Evolutionary conservation across 441 rosid genomes (phyloP).

Genomic region (Arabidopsis lyrata): DNA sequence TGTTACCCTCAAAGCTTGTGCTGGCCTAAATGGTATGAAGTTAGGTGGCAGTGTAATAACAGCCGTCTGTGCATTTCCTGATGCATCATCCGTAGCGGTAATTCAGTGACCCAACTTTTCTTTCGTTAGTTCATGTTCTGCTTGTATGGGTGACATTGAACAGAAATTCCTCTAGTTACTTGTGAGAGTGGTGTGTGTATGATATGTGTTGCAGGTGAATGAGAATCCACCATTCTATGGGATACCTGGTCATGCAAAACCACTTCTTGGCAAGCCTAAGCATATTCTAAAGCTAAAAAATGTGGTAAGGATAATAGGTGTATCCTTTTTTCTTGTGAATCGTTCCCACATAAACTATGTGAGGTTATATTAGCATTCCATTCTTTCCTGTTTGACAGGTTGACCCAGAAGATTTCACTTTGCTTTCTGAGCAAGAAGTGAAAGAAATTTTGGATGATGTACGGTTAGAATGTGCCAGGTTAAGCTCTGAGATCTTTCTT

Average conservation of each 20-base stretch:
- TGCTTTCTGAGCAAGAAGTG: constrained; percentile 62
- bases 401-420: constrained; percentile 57
- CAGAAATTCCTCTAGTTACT: constrained; percentile 27
- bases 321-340: constrained; percentile 7
- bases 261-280: constrained; percentile 85
- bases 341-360: neutral
- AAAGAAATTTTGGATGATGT: constrained; percentile 89
- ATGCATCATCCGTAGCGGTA: constrained; percentile 61
- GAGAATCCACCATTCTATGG: constrained; percentile 56
- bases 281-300: constrained; percentile 79
- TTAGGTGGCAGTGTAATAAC: constrained; percentile 84
- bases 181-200: constrained; percentile 44
- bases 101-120: constrained; percentile 20
- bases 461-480: constrained; percentile 92
- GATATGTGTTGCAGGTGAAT: constrained; percentile 54
- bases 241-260: constrained; percentile 76
- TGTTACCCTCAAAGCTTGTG: constrained; percentile 81
- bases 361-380: neutral
- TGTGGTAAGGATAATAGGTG: constrained; percentile 59
- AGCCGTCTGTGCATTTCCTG: constrained; percentile 72
- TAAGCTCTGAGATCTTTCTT: constrained; percentile 35
- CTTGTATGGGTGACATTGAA: constrained; percentile 25
- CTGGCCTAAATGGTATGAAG: constrained; percentile 91
- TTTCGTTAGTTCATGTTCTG: constrained; percentile 19
- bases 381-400: constrained; percentile 56